Percentiles rank a stretch among this genome's conserved stretches.
Evolutionary conservation across 768 basidiomycete genomes (phyloP).

Genomic region (Lentinula aciculospora): DNA sequence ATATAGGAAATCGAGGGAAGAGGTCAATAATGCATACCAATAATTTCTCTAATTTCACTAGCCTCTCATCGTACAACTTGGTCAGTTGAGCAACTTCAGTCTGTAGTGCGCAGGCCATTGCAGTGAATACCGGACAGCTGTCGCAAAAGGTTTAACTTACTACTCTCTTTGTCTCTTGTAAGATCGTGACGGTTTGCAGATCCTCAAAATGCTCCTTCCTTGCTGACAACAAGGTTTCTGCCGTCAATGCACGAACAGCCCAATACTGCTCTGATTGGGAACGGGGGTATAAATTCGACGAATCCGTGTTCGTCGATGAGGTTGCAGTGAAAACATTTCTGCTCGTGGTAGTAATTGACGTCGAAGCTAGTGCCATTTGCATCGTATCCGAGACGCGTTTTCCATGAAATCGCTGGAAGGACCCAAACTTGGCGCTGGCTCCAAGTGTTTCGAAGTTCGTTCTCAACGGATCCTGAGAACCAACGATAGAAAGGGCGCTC

Average conservation of each 20-base stretch:
- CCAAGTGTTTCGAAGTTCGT: neutral
- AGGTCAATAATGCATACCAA: slow-evolving; percentile 29
- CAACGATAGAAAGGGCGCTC: no score
- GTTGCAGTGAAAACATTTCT: neutral
- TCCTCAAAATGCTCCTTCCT: slow-evolving; percentile 45
- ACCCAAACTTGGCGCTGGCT: neutral
- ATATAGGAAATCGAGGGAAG: neutral
- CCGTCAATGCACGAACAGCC: slow-evolving; percentile 60
- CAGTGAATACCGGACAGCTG: neutral
- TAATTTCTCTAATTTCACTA: slow-evolving; percentile 43
- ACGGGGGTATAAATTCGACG: neutral
- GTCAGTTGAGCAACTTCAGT: slow-evolving; percentile 33
- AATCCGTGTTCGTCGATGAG: neutral
- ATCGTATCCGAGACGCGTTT: neutral
- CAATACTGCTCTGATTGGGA: slow-evolving; percentile 50
- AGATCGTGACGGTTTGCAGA: slow-evolving; percentile 32
- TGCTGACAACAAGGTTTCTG: slow-evolving; percentile 54
- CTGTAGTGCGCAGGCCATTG: slow-evolving; percentile 23
- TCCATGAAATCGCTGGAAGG: neutral
- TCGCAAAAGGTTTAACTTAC: slow-evolving; percentile 26
- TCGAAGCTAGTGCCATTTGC: neutral
- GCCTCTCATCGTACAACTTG: slow-evolving; percentile 39
- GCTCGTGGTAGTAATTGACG: neutral
- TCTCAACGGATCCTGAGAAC: neutral
- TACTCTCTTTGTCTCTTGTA: slow-evolving; percentile 40